Conservation (phyloP, 345 rosid genomes). For the Boechera divaricarpa region DNA sequence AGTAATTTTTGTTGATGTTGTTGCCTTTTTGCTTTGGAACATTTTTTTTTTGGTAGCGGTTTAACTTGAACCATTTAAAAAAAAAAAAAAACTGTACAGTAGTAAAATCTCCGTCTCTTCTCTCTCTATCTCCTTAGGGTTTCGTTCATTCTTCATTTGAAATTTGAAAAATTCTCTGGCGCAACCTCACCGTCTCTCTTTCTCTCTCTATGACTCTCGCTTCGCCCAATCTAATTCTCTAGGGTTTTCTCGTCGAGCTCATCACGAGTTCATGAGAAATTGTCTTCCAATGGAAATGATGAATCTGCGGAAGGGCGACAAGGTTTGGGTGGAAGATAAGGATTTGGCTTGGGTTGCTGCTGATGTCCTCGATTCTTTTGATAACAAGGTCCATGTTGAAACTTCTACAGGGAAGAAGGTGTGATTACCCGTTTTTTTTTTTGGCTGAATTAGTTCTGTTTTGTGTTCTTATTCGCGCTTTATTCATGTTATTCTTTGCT, state of each 20-base stretch:
- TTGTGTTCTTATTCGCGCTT: conserved; percentile 18
- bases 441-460: neutral
- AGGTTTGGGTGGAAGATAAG: conserved; percentile 89
- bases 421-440: conserved; percentile 1
- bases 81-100: conserved; percentile 31
- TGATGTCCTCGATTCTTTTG: conserved; percentile 59
- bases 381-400: conserved; percentile 60
- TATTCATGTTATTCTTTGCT: neutral
- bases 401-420: conserved; percentile 74
- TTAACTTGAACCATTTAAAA: conserved; percentile 11
- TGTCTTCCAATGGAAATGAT: conserved; percentile 53
- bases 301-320: conserved; percentile 71
- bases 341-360: conserved; percentile 84
- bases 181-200: conserved; percentile 35
- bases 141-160: conserved; percentile 29
- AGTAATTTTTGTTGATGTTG: neutral
- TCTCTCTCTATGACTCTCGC: conserved; percentile 27
- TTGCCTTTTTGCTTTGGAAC: neutral
- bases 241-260: conserved; percentile 30
- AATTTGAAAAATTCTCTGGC: conserved; percentile 42
- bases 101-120: neutral
- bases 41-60: neutral
- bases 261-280: conserved; percentile 20
- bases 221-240: conserved; percentile 21
- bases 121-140: conserved; percentile 35